Percentiles rank a stretch among this genome's conserved stretches.
Conservation (phyloP, 139 green algal genomes). For the Diplosphaera chodatii region DNA sequence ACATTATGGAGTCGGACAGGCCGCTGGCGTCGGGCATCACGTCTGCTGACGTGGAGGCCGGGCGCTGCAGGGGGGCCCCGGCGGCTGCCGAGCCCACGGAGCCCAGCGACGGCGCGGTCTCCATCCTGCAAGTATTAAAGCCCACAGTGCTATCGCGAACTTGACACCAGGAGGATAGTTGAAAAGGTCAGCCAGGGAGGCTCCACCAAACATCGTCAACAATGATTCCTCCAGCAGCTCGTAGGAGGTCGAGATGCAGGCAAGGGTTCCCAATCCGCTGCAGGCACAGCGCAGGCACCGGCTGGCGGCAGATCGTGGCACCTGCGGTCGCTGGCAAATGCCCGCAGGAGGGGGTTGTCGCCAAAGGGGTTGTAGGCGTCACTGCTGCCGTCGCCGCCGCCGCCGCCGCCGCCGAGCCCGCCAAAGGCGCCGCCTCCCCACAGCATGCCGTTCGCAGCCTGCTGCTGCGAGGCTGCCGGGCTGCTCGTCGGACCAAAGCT, state of each 20-base stretch:
- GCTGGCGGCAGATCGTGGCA: too few species aligned
- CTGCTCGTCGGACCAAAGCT: background rate
- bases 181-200: too few species aligned
- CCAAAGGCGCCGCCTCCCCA: background rate
- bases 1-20: background rate
- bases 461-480: background rate
- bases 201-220: too few species aligned
- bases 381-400: background rate
- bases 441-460: background rate
- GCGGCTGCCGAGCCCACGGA: background rate
- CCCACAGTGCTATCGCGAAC: too few species aligned
- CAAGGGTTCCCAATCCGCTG: too few species aligned
- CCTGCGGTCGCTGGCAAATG: conserved; percentile 2
- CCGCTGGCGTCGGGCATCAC: background rate
- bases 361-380: conserved; percentile 14
- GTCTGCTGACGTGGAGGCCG: background rate
- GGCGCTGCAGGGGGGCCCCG: background rate
- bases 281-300: too few species aligned
- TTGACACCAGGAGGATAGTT: too few species aligned
- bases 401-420: background rate
- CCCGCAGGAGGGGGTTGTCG: conserved; percentile 9
- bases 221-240: too few species aligned
- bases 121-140: background rate
- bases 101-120: background rate
- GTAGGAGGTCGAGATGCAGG: too few species aligned